These are phyloP conservation scores for Peronospora belbahrii DNA, from an alignment of 352 stramenopile genomes.

Conservation along the genomic window DNA sequence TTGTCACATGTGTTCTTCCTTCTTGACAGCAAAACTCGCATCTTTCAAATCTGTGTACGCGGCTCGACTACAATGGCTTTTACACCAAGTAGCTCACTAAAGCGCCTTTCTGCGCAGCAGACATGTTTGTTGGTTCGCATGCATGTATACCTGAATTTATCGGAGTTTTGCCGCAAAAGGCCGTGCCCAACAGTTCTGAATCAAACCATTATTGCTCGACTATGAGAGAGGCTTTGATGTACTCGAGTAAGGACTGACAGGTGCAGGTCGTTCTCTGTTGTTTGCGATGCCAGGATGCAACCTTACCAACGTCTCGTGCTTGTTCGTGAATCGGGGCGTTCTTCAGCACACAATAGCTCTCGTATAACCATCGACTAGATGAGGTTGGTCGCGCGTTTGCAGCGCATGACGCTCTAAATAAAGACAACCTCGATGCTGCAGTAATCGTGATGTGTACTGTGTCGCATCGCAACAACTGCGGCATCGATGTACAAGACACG, in stretches of 20 bases:
- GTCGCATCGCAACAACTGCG: no score
- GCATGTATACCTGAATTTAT: no score
- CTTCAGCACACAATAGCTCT: conserved; percentile 45
- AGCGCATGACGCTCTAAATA: no score
- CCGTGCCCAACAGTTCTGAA: conserved; percentile 23
- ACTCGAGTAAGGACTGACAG: conserved; percentile 6
- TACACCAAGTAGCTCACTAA: conserved; percentile 68
- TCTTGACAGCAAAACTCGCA: conserved; percentile 51
- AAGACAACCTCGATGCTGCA: no score
- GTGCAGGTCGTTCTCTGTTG: conserved; percentile 7
- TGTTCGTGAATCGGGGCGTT: neutral
- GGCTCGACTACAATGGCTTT: conserved; percentile 62
- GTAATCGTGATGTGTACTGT: no score
- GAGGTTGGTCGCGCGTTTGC: no score
- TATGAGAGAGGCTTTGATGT: conserved; percentile 13
- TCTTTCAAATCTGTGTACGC: conserved; percentile 54
- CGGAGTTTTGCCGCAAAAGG: conserved; percentile 15
- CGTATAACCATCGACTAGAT: conserved; percentile 54
- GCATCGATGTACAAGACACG: no score
- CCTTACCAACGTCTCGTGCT: neutral
- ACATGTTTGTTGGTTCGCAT: no score
- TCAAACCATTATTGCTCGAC: conserved; percentile 19
- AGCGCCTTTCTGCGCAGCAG: no score
- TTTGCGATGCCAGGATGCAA: conserved; percentile 24
- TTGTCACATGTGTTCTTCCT: neutral